phyloP scores from a whole-genome alignment of 2,329 filamentous ascomycete genomes.

The Fusarium sp. region DNA sequence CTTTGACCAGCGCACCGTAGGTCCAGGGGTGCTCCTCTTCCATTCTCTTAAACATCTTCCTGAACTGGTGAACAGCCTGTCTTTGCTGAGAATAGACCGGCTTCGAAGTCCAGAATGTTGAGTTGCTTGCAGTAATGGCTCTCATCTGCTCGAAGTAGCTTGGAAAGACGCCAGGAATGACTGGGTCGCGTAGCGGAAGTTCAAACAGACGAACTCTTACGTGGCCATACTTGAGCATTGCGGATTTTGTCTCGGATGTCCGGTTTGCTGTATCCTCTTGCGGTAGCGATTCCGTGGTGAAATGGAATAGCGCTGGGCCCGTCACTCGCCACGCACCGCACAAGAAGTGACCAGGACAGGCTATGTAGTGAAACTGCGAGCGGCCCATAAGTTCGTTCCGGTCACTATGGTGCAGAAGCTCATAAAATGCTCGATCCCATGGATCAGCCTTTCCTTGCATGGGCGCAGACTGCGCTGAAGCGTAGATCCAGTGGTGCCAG shows the following conservation, averaged over 20 bases:
- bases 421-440: constrained; percentile 4
- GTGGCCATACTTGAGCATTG: too few relatives aligned
- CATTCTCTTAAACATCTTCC: background rate
- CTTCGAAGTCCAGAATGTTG: constrained; percentile 5
- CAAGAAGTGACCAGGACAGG: too few relatives aligned
- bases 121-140: constrained; percentile 4
- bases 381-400: background rate
- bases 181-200: constrained; percentile 6
- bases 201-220: constrained; percentile 2
- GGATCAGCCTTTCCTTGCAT: background rate
- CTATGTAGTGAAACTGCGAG: background rate
- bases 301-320: too few relatives aligned
- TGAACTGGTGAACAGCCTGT: background rate
- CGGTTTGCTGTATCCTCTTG: too few relatives aligned
- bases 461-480: background rate
- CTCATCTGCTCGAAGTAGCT: constrained; percentile 12
- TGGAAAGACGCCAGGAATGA: constrained; percentile 9
- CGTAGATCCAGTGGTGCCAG: constrained; percentile 9
- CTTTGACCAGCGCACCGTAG: constrained; percentile 8
- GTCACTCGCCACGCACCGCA: too few relatives aligned
- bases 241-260: too few relatives aligned
- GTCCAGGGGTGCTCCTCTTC: background rate
- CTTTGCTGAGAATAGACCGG: background rate
- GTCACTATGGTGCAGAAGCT: constrained; percentile 4
- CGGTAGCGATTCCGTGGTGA: too few relatives aligned